phyloP scores from a whole-genome alignment of 768 basidiomycete species.

The Boletus tylopilopsis region DNA sequence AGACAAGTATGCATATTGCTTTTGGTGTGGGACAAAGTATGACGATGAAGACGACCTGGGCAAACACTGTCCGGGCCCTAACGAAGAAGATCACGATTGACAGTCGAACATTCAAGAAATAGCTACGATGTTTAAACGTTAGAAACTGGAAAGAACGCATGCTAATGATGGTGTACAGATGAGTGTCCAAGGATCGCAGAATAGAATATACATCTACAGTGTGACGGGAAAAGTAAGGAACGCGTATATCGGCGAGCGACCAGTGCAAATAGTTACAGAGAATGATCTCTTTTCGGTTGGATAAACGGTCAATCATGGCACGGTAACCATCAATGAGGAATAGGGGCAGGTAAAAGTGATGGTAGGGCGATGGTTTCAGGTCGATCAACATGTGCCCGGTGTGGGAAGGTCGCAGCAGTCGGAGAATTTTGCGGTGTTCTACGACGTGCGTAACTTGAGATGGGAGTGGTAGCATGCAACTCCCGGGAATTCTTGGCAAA shows the following conservation, averaged over 20 bases:
- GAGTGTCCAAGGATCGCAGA: constrained; percentile 23
- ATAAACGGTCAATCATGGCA: no score
- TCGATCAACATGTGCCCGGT: constrained; percentile 26
- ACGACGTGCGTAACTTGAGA: constrained; percentile 76
- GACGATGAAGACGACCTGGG: constrained; percentile 55
- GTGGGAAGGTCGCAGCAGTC: constrained; percentile 60
- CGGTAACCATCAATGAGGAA: constrained; percentile 16
- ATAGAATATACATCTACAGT: constrained; percentile 21
- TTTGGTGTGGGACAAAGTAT: constrained; percentile 86
- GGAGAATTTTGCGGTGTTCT: constrained; percentile 76
- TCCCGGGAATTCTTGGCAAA: constrained; percentile 50
- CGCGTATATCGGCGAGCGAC: neutral
- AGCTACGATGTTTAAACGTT: neutral
- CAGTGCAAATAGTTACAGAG: neutral
- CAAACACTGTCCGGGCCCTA: constrained; percentile 65
- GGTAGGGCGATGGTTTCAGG: constrained; percentile 44
- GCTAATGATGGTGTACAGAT: constrained; percentile 30
- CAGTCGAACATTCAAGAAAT: no score
- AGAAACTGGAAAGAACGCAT: constrained; percentile 14
- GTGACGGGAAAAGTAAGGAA: constrained; percentile 13
- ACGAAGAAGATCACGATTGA: constrained; percentile 80
- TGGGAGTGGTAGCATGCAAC: constrained; percentile 64
- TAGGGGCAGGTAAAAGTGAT: constrained; percentile 46
- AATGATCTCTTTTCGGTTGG: neutral
- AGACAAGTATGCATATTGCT: constrained; percentile 70